Conservation (phyloP, 495 filamentous ascomycete species). For the Aspergillus baeticus region DNA sequence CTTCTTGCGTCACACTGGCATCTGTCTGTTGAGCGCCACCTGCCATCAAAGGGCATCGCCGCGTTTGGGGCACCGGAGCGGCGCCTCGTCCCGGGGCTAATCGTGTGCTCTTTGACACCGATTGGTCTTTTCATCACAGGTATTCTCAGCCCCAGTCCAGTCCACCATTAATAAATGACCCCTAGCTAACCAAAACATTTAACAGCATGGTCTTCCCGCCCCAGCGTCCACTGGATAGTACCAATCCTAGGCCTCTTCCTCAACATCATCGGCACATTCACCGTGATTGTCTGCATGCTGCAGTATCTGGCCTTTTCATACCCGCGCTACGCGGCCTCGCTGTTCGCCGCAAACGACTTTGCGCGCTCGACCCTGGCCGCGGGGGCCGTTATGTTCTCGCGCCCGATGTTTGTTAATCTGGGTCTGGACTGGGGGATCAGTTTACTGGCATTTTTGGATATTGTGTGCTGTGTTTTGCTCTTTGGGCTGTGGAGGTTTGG, state of each 20-base stretch:
- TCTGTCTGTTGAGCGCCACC: conserved; percentile 31
- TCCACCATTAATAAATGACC: too few species aligned
- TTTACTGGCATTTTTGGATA: too few species aligned
- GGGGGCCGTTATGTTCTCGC: too few species aligned
- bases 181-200: too few species aligned
- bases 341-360: background rate
- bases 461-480: too few species aligned
- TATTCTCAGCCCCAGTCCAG: too few species aligned
- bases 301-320: conserved; percentile 25
- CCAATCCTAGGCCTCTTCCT: conserved; percentile 43
- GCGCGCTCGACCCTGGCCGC: background rate
- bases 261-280: conserved; percentile 47
- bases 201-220: conserved; percentile 49
- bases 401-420: too few species aligned
- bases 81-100: conserved; percentile 47
- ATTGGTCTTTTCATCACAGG: conserved; percentile 51
- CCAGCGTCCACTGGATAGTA: conserved; percentile 37
- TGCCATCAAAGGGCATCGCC: conserved; percentile 33
- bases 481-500: too few species aligned
- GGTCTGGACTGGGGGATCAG: too few species aligned
- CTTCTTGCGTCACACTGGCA: conserved; percentile 37
- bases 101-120: conserved; percentile 42
- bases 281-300: conserved; percentile 25
- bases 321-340: conserved; percentile 3
- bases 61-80: conserved; percentile 41